These are phyloP conservation scores for Xylariaceae sp. DNA, from an alignment of 2,329 filamentous ascomycete species.

Conservation along the genomic window DNA sequence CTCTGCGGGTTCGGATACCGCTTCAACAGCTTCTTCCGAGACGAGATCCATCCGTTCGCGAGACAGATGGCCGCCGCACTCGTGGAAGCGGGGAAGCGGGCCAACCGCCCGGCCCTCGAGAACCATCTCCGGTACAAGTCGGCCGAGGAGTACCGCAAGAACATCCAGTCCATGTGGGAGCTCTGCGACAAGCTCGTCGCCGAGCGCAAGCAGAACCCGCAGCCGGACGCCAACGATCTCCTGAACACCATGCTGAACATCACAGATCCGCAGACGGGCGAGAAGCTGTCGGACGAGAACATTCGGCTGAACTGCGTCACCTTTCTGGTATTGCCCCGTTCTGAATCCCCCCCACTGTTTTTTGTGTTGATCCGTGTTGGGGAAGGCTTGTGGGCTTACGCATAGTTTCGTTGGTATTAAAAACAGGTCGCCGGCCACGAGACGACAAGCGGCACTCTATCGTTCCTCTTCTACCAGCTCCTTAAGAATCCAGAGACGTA, in stretches of 20 bases:
- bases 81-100: slow-evolving; percentile 11
- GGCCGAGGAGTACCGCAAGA: slow-evolving; percentile 8
- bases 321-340: slow-evolving; percentile 17
- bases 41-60: slow-evolving; percentile 14
- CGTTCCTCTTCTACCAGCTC: slow-evolving; percentile 46
- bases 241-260: slow-evolving; percentile 12
- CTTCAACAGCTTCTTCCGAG: slow-evolving; percentile 15
- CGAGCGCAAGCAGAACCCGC: slow-evolving; percentile 12
- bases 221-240: slow-evolving; percentile 10
- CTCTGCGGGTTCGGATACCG: slow-evolving; percentile 12
- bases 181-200: slow-evolving; percentile 14
- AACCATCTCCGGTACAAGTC: slow-evolving; percentile 5
- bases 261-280: slow-evolving; percentile 10
- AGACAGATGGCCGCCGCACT: slow-evolving; percentile 7
- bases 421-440: too few species aligned
- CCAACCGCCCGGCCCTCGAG: slow-evolving; percentile 8
- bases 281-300: slow-evolving; percentile 10
- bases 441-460: slow-evolving; percentile 48
- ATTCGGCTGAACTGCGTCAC: slow-evolving; percentile 16
- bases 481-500: slow-evolving; percentile 43
- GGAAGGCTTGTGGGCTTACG: too few species aligned
- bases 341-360: too few species aligned
- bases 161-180: slow-evolving; percentile 11
- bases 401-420: too few species aligned
- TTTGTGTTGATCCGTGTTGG: too few species aligned